Evolutionary conservation across 2,329 filamentous ascomycete genomes (phyloP).

Genomic region (Claviceps sp.): DNA sequence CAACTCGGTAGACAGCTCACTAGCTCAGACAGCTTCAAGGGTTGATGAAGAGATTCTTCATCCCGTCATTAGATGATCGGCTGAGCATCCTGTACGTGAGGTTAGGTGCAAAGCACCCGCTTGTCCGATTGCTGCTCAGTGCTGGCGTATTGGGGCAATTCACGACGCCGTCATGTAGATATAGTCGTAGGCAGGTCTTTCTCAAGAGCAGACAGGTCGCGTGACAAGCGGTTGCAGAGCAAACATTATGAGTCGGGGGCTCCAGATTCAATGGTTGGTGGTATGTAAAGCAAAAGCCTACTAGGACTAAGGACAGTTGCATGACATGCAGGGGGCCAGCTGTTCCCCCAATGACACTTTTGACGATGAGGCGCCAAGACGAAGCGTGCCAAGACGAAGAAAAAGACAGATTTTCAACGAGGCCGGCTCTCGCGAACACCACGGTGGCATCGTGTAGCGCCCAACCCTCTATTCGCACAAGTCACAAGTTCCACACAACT

Average conservation of each 20-base stretch:
- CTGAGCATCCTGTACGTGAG: not conserved
- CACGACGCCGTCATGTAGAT: not conserved
- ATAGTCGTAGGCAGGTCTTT: not conserved
- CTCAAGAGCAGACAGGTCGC: not conserved
- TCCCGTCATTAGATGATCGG: not conserved
- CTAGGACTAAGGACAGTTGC: not conserved
- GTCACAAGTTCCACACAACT: not conserved
- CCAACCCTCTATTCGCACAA: not conserved
- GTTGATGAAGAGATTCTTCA: not conserved
- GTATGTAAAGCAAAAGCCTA: no score
- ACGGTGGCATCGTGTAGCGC: constrained; percentile 1
- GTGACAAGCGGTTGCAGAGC: not conserved
- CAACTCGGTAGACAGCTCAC: not conserved
- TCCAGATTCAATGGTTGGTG: not conserved
- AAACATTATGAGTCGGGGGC: not conserved
- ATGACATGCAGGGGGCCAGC: not conserved
- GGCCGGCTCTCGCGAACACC: constrained; percentile 4
- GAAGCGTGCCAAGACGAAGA: not conserved
- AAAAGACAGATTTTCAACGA: not conserved
- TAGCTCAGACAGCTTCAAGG: not conserved
- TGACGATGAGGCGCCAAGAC: not conserved
- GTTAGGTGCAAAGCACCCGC: not conserved
- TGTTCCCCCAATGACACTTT: not conserved
- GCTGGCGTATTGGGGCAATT: no score
- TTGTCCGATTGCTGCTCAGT: not conserved